Evolutionary conservation across 768 basidiomycete genomes (phyloP).

Genomic region (Boletus vinaceobasis): DNA sequence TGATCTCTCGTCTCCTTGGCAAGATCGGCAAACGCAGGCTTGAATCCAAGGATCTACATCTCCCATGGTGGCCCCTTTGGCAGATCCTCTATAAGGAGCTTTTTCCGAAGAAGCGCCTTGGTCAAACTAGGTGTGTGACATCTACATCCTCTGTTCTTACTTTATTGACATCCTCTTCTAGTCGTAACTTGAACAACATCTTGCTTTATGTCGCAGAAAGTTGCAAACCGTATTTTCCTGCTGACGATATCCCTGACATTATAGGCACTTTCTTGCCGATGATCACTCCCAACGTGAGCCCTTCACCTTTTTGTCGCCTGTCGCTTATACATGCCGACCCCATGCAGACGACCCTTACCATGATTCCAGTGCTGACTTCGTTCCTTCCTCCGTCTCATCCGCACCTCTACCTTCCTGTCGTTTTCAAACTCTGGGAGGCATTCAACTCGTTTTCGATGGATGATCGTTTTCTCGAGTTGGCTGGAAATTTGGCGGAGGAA

Average conservation of each 20-base stretch:
- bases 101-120: slow-evolving; percentile 63
- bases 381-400: slow-evolving; percentile 70
- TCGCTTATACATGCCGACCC: slow-evolving; percentile 2
- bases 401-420: slow-evolving; percentile 63
- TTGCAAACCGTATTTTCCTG: slow-evolving; percentile 66
- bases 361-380: slow-evolving; percentile 72
- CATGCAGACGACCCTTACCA: slow-evolving; percentile 59
- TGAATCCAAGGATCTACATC: slow-evolving; percentile 60
- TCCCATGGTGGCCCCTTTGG: slow-evolving; percentile 80
- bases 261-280: slow-evolving; percentile 67
- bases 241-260: slow-evolving; percentile 66
- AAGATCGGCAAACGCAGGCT: slow-evolving; percentile 71
- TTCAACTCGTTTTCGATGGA: slow-evolving; percentile 74
- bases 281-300: slow-evolving; percentile 64
- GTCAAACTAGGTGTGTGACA: slow-evolving; percentile 54
- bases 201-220: slow-evolving; percentile 71
- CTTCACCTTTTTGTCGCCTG: background rate
- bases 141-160: background rate
- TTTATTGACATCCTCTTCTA: slow-evolving; percentile 20
- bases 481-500: slow-evolving; percentile 67
- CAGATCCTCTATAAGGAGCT: slow-evolving; percentile 66
- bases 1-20: slow-evolving; percentile 67
- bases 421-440: slow-evolving; percentile 77
- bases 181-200: slow-evolving; percentile 68
- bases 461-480: slow-evolving; percentile 69